Evolutionary conservation across 768 basidiomycete genomes (phyloP).

Genomic region (Tephrocybe rancida): DNA sequence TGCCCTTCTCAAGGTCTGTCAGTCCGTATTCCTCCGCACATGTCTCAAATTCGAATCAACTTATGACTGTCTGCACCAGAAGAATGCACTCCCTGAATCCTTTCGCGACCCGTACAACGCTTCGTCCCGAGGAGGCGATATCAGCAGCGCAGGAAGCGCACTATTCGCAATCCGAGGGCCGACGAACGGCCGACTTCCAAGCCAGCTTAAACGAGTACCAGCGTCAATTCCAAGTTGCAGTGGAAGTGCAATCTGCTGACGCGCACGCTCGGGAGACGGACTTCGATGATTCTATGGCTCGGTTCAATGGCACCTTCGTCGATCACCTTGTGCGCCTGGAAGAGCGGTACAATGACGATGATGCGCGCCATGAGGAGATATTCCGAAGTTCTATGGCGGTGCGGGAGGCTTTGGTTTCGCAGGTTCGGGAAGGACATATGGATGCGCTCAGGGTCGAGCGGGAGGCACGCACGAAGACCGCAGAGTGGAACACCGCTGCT

Average conservation of each 20-base stretch:
- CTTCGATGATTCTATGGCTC: background rate
- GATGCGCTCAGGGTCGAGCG: background rate
- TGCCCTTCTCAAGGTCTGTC: too few relatives aligned
- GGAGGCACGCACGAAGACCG: background rate
- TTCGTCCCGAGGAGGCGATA: too few relatives aligned
- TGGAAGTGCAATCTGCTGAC: background rate
- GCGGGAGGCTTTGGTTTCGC: background rate
- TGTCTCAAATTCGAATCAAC: too few relatives aligned
- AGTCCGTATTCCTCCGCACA: too few relatives aligned
- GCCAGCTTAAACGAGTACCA: background rate
- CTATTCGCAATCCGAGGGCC: background rate
- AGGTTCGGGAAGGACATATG: background rate
- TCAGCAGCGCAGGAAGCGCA: too few relatives aligned
- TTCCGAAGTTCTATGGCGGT: background rate
- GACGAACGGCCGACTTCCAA: background rate
- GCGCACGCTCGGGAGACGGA: background rate
- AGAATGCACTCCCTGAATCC: too few relatives aligned
- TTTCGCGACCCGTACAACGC: too few relatives aligned
- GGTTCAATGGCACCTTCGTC: background rate
- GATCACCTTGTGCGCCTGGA: background rate
- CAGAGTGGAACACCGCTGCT: conserved; percentile 4
- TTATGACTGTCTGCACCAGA: too few relatives aligned
- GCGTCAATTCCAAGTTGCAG: background rate
- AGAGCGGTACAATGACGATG: background rate
- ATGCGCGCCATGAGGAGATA: background rate